Evolutionary conservation across 2,329 filamentous ascomycete genomes (phyloP), one percentile per base, ranked within the genome.

Genomic region (Sporothrix pallida): DNA sequence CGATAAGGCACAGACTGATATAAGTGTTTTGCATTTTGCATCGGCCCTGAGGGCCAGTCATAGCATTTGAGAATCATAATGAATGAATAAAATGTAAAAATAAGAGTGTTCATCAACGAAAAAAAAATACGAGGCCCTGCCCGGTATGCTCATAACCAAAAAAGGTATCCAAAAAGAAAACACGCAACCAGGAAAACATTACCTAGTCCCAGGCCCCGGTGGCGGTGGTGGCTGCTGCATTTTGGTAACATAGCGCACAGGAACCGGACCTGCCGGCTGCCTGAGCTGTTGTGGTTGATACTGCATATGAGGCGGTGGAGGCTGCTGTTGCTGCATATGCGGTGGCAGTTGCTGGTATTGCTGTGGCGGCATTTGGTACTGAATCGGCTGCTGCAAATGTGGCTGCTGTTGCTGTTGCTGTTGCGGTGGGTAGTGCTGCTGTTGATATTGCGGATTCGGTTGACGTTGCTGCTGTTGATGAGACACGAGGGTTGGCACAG

Each of bases 391-490:
- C 26, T 72, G 67, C 5, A 72, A 58, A 15, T 67, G 62, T 20
- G 72, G 72, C 20, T 23, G 52, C 13, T 56, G 52, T 56, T 17
- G 70, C 31, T 68, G 73, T 48, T 20, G 31, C 15, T 74, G 48
- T 23, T 15, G 50, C 50, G 23, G 23, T 26, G 23, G 23, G 50
- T 60, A 23, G 6, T 6, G 3, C n/a, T 63, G 54, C 20, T 73
- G 72, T 13, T 72, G 70, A 65, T 62, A 72, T 68, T 72, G 77
- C 9, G 67, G 75, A 8, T 77, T 78, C 50, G 79, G 81, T 44
- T 80, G 81, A 48, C 77, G 79, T n/a, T 80, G 80, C 72, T 79
- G 78, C 50, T 81, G 80, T 60, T 79, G 80, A 58, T 80, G 76
- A 42, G 79, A 76, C 17, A 75, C 70, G 68, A 79, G 81, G 6